Evolutionary conservation across 352 stramenopile species (phyloP).

Genomic region (Phytophthora rubi): DNA sequence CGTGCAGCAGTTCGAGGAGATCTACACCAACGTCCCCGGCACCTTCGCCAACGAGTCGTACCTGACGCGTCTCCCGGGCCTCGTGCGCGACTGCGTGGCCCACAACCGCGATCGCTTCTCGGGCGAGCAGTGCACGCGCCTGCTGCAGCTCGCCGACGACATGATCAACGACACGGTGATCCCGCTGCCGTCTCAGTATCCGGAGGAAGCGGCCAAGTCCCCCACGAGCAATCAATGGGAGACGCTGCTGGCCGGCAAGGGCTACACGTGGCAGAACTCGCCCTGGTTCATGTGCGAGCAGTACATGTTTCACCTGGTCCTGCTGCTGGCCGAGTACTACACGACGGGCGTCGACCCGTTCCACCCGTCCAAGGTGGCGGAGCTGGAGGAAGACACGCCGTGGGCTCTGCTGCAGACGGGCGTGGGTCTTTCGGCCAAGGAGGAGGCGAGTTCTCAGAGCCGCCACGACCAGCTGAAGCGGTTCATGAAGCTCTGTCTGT

Average conservation of each 20-base stretch:
- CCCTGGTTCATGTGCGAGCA: slow-evolving; percentile 74
- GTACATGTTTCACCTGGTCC: slow-evolving; percentile 71
- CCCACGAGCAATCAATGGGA: slow-evolving; percentile 51
- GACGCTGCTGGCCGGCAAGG: slow-evolving; percentile 36
- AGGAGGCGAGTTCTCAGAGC: slow-evolving; percentile 21
- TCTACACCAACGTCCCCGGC: slow-evolving; percentile 42
- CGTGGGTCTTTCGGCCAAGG: slow-evolving; percentile 28
- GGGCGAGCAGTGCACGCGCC: slow-evolving; percentile 28
- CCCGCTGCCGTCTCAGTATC: slow-evolving; percentile 46
- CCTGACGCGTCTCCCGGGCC: slow-evolving; percentile 53
- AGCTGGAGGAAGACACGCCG: slow-evolving; percentile 48
- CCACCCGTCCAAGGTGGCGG: slow-evolving; percentile 53
- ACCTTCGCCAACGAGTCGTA: slow-evolving; percentile 64
- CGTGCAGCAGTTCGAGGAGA: slow-evolving; percentile 41
- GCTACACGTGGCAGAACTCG: slow-evolving; percentile 61
- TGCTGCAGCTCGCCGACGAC: slow-evolving; percentile 46
- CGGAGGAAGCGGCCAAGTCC: too few species aligned
- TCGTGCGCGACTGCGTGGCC: slow-evolving; percentile 54
- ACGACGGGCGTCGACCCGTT: slow-evolving; percentile 60
- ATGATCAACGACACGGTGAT: slow-evolving; percentile 49
- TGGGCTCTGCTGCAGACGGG: slow-evolving; percentile 61
- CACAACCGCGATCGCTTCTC: slow-evolving; percentile 46
- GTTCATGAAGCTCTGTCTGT: slow-evolving; percentile 69
- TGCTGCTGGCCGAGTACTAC: slow-evolving; percentile 63
- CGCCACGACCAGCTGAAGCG: slow-evolving; percentile 49